Evolutionary conservation across 2,329 filamentous ascomycete species (phyloP), one percentile per base, ranked within the genome.

Genomic region (Bertia moriformis): DNA sequence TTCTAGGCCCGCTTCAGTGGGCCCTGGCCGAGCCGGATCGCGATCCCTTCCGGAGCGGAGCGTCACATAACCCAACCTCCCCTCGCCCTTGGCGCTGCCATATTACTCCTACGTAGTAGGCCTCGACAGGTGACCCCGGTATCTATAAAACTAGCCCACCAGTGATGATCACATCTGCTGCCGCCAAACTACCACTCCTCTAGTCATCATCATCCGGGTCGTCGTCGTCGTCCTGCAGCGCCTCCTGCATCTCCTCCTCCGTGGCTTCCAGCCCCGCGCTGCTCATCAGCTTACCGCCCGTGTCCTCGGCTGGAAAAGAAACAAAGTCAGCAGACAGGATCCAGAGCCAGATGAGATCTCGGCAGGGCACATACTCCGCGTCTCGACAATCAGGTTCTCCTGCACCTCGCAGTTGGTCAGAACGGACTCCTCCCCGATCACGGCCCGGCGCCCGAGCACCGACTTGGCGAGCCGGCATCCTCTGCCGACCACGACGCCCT

Each of bases 391-490:
- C 5, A 89, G 67, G 53, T 89, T 89, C 57, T 94, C 85, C 55
- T 94, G 87, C 4, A 96, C 80, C 59, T 96, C 87, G 50, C 88
- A 95, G 43, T 94, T 84, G 39, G 80, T 87, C 47, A 96, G 60
- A n/a, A 77, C 71, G 4, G 70, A 79, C 5, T 79, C 81, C 37
- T 85, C 83, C n/a, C 89, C 88, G 47, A 98, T 75, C 49, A 82
- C 78, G 46, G 80, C 83, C 44, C 85, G 65, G 51, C 80, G 75
- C 3, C 91, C 91, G 30, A 96, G 61, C 20, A 96, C 83, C 52
- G 88, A 95, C 17, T 84, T 83, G 1, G 83, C 91, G 39, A 96
- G 65, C 56, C 86, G 86, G 52, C 81, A 88, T 33, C 82, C 80
- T 49, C 85, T 83, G 13, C 85, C 88, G 12, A 98, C 71, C 4